phyloP scores from a whole-genome alignment of 192 early-diverging fungal species.

The Coemansia sp. region DNA sequence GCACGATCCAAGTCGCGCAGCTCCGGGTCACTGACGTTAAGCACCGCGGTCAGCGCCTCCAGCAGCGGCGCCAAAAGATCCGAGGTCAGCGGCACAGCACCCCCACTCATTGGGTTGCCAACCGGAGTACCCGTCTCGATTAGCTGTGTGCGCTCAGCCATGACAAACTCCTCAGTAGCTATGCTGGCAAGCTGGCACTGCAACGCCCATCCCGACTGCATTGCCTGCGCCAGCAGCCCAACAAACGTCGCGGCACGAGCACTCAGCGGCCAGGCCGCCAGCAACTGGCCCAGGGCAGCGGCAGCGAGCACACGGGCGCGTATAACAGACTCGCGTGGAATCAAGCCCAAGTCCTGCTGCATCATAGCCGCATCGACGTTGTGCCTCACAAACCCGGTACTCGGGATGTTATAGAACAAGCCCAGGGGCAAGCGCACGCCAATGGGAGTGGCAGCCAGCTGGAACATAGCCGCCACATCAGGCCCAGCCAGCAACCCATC shows the following conservation, averaged over 20 bases:
- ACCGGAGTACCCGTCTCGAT: neutral
- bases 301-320: constrained; percentile 77
- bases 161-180: constrained; percentile 78
- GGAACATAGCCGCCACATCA: constrained; percentile 57
- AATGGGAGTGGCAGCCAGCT: constrained; percentile 78
- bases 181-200: constrained; percentile 75
- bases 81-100: constrained; percentile 27
- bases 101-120: constrained; percentile 3
- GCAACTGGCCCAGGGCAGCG: constrained; percentile 74
- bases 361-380: constrained; percentile 92
- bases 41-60: constrained; percentile 51
- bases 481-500: constrained; percentile 26
- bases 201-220: constrained; percentile 71
- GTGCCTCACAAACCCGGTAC: constrained; percentile 34
- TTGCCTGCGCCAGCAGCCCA: constrained; percentile 58
- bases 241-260: constrained; percentile 53
- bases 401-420: constrained; percentile 29
- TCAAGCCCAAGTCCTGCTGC: constrained; percentile 82
- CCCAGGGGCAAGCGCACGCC: constrained; percentile 69
- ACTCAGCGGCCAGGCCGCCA: constrained; percentile 58
- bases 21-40: constrained; percentile 56
- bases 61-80: constrained; percentile 61
- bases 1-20: constrained; percentile 65
- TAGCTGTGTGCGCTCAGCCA: constrained; percentile 50
- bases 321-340: constrained; percentile 72